These are phyloP conservation scores for Beauveria medogensis DNA, from an alignment of 2,329 filamentous ascomycete species.

Conservation along the genomic window DNA sequence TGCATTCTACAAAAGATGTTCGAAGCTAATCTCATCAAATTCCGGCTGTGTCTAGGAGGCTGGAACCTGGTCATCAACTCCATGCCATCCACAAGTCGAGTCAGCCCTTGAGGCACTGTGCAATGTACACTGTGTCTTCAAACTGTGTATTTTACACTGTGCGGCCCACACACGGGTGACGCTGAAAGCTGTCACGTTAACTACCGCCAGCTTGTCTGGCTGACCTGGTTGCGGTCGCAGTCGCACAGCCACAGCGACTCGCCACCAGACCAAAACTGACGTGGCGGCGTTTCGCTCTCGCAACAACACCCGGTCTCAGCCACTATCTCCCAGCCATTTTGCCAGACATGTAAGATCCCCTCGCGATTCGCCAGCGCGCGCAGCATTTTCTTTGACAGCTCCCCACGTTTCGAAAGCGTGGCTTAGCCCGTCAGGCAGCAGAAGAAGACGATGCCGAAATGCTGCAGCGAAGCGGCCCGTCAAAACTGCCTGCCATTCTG, in stretches of 20 bases:
- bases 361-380: background rate
- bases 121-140: no score
- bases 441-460: background rate
- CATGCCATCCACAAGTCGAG: no score
- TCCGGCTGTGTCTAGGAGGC: no score
- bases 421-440: background rate
- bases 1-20: no score
- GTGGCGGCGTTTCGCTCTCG: background rate
- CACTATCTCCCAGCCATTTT: background rate
- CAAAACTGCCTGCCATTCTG: slow-evolving; percentile 6
- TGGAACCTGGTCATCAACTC: no score
- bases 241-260: slow-evolving; percentile 1
- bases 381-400: background rate
- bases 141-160: no score
- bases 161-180: background rate
- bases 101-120: no score
- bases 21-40: no score
- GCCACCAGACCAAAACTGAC: background rate
- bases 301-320: background rate
- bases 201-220: background rate
- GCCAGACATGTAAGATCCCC: background rate
- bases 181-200: background rate
- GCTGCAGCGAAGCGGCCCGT: background rate
- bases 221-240: background rate
- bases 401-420: background rate